Conservation (phyloP, 2,329 filamentous ascomycete species). For the Colletotrichum acutatum region DNA sequence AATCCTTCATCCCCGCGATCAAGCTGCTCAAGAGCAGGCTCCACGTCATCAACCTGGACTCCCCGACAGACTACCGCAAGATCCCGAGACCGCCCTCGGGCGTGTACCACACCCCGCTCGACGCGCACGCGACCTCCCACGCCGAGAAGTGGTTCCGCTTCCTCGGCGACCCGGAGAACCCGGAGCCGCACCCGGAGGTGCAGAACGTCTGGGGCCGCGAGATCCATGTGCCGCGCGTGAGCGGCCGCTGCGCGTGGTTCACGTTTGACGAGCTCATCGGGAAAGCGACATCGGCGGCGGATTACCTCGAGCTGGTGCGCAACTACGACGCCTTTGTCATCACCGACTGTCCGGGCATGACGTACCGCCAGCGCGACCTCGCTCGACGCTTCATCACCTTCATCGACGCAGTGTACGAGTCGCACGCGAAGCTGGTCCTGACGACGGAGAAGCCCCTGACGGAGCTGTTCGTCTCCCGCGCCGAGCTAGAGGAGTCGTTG, state of each 20-base stretch:
- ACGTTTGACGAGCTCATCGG: conserved; percentile 94
- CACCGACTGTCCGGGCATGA: conserved; percentile 93
- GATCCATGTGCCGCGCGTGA: conserved; percentile 87
- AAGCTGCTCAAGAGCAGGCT: conserved; percentile 87
- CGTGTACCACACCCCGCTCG: conserved; percentile 92
- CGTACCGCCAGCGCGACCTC: conserved; percentile 83
- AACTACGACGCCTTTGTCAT: conserved; percentile 94
- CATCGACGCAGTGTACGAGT: conserved; percentile 95
- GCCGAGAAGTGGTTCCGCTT: conserved; percentile 97
- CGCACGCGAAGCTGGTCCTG: conserved; percentile 91
- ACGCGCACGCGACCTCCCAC: conserved; percentile 79
- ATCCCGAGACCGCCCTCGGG: conserved; percentile 92
- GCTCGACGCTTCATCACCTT: conserved; percentile 97
- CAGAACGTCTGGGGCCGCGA: conserved; percentile 94
- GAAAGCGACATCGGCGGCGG: conserved; percentile 87
- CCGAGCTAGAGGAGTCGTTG: conserved; percentile 71
- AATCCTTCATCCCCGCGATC: conserved; percentile 96
- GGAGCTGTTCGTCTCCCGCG: conserved; percentile 84
- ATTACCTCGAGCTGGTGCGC: conserved; percentile 92
- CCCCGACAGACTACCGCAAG: conserved; percentile 95
- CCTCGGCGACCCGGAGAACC: conserved; percentile 84
- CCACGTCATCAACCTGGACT: conserved; percentile 93
- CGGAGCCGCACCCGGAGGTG: conserved; percentile 78
- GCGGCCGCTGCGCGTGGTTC: conserved; percentile 89
- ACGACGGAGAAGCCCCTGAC: conserved; percentile 88